Base-by-base conservation (phyloP, 2,329 filamentous ascomycete species). In the Geosmithia flava region DNA sequence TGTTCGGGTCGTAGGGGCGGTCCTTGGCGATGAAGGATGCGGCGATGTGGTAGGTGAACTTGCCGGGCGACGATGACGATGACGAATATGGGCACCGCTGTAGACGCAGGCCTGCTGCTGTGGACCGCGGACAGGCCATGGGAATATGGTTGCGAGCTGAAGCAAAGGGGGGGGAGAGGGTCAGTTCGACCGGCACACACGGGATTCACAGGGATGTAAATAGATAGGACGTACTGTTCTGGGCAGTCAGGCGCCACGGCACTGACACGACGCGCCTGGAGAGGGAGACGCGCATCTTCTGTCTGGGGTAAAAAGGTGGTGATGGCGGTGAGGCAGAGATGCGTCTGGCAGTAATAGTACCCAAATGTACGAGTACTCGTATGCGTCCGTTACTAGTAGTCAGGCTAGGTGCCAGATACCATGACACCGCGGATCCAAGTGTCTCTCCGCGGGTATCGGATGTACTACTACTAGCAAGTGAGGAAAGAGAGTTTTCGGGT, bases 21-120 rank as follows among this genome's bases (percentile, higher is more conserved):
- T 81, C 77, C 63, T 91, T 91, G 50, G 78, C 83, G 45, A 82
- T 83, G 58, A 85, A 89, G 5, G 85, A 86, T 6, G 83, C 83
- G 29, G 85, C 82, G 50, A 87, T 74, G 54, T 83, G 75, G 62
- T 87, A 89, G 47, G 76, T 77, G 59, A 87, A 78, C 45, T 42
- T 45, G n/a, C 56, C 59, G 19, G 64, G 54, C 47, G 60, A 55
- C 37, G 52, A 53, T 41, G 54, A 39, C n/a, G 59, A 51, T 13
- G 53, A 42, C 42, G 57, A 46, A 37, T 48, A 49, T 8, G 48
- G 11, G 2, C 30, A 27, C 41, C 8, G 41, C 41, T 23, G 41
- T 42, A 42, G 20, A 13, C 15, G 41, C 13, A 42, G 17, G 41
- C 41, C 17, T 11, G 41, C 17, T 42, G 41, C 41, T 23, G 41